A percentile compares a stretch with the other conserved stretches of the same genome.
phyloP scores from a whole-genome alignment of 2,329 filamentous ascomycete species.

The Thelonectria rubi region DNA sequence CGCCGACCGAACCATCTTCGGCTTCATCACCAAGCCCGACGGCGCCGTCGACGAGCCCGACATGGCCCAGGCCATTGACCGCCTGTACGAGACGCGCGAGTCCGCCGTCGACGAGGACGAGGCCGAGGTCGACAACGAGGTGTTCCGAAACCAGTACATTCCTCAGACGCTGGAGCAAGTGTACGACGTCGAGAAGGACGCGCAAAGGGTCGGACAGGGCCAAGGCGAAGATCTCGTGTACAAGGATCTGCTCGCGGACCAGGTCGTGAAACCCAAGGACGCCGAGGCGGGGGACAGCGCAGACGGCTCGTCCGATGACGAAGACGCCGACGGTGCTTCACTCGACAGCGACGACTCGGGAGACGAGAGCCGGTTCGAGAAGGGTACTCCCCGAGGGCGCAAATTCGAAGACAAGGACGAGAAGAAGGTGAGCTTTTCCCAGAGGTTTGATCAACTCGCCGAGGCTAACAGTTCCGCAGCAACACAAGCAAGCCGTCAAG shows the following conservation, averaged over 20 bases:
- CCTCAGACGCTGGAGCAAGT: constrained; percentile 96
- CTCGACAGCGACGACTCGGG: constrained; percentile 55
- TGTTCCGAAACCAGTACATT: constrained; percentile 96
- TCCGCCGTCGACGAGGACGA: constrained; percentile 60
- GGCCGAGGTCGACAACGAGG: constrained; percentile 82
- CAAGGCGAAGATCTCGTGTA: constrained; percentile 84
- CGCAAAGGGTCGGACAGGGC: constrained; percentile 77
- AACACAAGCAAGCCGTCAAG: constrained; percentile 89
- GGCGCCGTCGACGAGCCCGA: constrained; percentile 68
- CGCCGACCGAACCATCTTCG: constrained; percentile 80
- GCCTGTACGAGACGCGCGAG: constrained; percentile 68
- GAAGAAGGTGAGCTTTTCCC: constrained; percentile 69
- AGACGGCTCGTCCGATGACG: constrained; percentile 49
- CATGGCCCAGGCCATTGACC: constrained; percentile 70
- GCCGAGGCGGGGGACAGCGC: constrained; percentile 51
- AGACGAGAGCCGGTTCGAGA: constrained; percentile 67
- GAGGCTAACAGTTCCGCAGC: constrained; percentile 46
- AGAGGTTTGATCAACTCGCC: not conserved
- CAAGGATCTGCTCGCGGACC: constrained; percentile 80
- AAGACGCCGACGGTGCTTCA: constrained; percentile 60
- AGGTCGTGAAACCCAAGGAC: constrained; percentile 57
- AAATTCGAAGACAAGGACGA: constrained; percentile 90
- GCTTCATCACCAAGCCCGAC: constrained; percentile 76
- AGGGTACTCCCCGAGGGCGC: constrained; percentile 78
- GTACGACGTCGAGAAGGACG: constrained; percentile 94